Evolutionary conservation across 2,329 filamentous ascomycete genomes (phyloP).

Genomic region (Clarireedia hainanense): DNA sequence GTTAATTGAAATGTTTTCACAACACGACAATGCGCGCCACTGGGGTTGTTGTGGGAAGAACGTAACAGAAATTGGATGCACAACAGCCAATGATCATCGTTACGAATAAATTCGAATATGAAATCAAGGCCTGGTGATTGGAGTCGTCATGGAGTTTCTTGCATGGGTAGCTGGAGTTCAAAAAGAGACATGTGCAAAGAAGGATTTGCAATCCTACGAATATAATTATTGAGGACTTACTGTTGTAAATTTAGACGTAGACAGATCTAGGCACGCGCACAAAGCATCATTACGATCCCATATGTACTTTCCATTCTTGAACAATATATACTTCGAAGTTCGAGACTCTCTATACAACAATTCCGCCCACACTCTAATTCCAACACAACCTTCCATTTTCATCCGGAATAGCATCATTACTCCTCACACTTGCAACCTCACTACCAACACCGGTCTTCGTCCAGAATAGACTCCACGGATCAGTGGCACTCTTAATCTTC

Average conservation of each 20-base stretch:
- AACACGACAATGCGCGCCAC: too few relatives aligned
- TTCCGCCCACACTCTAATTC: neutral
- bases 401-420: slow-evolving; percentile 1
- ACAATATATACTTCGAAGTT: neutral
- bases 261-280: neutral
- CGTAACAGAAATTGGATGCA: neutral
- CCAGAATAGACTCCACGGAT: slow-evolving; percentile 15
- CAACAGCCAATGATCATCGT: neutral
- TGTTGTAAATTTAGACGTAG: too few relatives aligned
- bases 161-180: too few relatives aligned
- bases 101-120: neutral
- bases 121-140: too few relatives aligned
- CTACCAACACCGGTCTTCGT: slow-evolving; percentile 15
- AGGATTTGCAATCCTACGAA: too few relatives aligned
- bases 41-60: neutral
- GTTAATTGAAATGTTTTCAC: too few relatives aligned
- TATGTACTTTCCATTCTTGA: neutral
- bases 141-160: too few relatives aligned
- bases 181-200: too few relatives aligned
- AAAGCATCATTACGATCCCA: neutral
- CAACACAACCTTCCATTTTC: slow-evolving; percentile 7
- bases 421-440: slow-evolving; percentile 31
- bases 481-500: slow-evolving; percentile 12
- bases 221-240: too few relatives aligned
- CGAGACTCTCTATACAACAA: neutral